Evolutionary conservation across 257 asterid species (phyloP).

Genomic region (Osmanthus fragrans): DNA sequence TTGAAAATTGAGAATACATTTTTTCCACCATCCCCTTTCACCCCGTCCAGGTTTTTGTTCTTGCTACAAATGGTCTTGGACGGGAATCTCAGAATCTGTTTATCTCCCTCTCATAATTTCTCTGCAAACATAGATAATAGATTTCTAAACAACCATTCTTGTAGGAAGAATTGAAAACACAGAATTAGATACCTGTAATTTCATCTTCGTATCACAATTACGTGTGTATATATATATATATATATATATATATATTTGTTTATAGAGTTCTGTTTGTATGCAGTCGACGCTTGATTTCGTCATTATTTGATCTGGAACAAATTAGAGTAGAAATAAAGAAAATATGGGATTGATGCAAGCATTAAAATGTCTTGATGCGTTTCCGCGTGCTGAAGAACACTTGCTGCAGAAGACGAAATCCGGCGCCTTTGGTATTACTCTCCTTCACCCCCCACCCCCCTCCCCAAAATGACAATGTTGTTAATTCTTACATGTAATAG

Average conservation of each 20-base stretch:
- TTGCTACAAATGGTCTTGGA: neutral
- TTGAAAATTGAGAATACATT: too few species aligned
- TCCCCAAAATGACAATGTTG: neutral
- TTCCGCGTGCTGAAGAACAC: slow-evolving; percentile 95
- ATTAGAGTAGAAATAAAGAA: slow-evolving; percentile 1
- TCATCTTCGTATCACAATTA: neutral
- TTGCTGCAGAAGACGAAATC: slow-evolving; percentile 85
- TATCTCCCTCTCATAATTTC: too few species aligned
- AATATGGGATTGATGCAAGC: slow-evolving; percentile 83
- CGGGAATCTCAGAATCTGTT: neutral
- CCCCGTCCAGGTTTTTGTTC: neutral
- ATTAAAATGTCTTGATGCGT: slow-evolving; percentile 77
- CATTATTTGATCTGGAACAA: neutral
- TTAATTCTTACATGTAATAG: neutral
- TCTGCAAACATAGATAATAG: neutral
- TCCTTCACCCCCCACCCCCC: neutral
- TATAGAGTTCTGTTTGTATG: neutral
- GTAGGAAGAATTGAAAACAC: neutral
- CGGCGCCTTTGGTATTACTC: slow-evolving; percentile 77
- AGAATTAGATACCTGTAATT: neutral
- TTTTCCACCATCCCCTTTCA: too few species aligned
- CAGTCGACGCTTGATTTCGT: neutral
- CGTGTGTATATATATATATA: too few species aligned
- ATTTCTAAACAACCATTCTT: neutral
- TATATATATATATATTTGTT: neutral